Percentiles rank a stretch among this genome's conserved stretches.
Conservation (phyloP, 768 basidiomycete genomes). For the Tulasnella sp. region DNA sequence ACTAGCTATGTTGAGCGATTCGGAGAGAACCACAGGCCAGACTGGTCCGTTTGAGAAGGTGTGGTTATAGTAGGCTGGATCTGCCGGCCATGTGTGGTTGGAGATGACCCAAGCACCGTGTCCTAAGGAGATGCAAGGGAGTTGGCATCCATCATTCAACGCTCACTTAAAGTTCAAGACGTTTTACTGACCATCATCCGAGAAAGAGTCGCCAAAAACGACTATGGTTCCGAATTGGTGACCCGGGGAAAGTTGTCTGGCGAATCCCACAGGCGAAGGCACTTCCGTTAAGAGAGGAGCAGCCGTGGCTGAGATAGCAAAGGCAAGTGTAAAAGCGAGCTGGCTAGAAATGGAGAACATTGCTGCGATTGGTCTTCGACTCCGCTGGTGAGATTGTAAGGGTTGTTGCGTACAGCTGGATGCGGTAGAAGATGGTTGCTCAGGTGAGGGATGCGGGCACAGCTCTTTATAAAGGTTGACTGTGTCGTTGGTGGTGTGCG, state of each 20-base stretch:
- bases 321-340: background rate
- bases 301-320: background rate
- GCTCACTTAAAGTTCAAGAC: background rate
- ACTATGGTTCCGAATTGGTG: background rate
- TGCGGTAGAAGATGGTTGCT: too few species aligned
- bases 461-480: too few species aligned
- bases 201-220: slow-evolving; percentile 4
- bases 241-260: background rate
- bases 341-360: background rate
- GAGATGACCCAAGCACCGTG: background rate
- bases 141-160: background rate
- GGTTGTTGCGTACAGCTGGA: too few species aligned
- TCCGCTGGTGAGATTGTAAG: too few species aligned
- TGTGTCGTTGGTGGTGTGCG: too few species aligned
- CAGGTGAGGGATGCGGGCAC: too few species aligned
- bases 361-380: background rate
- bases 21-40: background rate
- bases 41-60: background rate
- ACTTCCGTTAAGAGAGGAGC: background rate
- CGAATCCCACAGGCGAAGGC: background rate
- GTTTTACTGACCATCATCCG: background rate
- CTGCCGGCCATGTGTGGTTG: background rate
- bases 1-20: background rate
- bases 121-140: background rate
- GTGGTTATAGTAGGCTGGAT: background rate